Conservation (phyloP, 139 green algal species). For the Raphidocelis subcapitata region DNA sequence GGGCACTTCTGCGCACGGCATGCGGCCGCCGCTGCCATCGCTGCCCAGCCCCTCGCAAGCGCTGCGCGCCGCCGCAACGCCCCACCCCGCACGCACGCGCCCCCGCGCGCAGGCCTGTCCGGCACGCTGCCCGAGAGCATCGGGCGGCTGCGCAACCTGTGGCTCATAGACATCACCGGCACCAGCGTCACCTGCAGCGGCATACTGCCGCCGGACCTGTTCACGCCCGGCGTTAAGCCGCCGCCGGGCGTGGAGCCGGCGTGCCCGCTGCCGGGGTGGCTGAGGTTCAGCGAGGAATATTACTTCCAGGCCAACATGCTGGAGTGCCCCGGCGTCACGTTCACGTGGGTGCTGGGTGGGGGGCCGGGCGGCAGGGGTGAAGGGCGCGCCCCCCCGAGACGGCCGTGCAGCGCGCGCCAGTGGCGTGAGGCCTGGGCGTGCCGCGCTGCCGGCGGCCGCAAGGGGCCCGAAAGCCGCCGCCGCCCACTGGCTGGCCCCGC, state of each 20-base stretch:
- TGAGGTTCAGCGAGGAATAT: background rate
- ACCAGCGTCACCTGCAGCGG: background rate
- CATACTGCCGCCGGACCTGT: background rate
- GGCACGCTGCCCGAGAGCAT: conserved; percentile 14
- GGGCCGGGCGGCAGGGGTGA: background rate
- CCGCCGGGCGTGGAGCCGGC: background rate
- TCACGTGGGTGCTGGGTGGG: background rate
- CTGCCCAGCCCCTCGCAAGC: background rate
- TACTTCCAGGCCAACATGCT: conserved; percentile 6
- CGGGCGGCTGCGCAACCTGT: background rate
- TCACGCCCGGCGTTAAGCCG: background rate
- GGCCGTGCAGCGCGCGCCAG: no score
- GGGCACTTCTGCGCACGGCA: background rate
- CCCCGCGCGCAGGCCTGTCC: background rate
- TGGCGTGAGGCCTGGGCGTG: background rate
- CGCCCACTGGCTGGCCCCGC: background rate
- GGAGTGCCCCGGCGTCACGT: conserved; percentile 14
- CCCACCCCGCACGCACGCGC: background rate
- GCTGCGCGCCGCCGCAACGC: background rate
- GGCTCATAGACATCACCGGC: background rate
- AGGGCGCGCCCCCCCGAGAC: no score
- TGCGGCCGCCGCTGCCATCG: background rate
- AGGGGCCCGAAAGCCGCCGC: background rate
- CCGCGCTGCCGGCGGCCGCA: background rate
- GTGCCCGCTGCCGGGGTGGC: conserved; percentile 23